Evolutionary conservation across 2,329 filamentous ascomycete species (phyloP).

Genomic region (Magnaporthiopsis rhizophila): DNA sequence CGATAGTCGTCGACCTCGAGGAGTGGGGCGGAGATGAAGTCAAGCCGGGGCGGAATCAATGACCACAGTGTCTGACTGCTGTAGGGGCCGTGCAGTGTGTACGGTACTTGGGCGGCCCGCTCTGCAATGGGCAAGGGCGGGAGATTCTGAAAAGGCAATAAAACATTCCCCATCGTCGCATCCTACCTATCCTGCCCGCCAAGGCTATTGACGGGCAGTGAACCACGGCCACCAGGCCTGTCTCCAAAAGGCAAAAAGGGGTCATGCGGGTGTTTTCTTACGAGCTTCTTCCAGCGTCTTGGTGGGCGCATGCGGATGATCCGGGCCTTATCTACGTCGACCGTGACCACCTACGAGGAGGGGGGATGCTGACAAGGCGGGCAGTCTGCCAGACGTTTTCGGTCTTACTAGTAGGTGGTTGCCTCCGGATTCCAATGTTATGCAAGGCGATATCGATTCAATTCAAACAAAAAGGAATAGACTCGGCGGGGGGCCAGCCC

Average conservation of each 20-base stretch:
- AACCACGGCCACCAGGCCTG: not conserved
- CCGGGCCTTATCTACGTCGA: not conserved
- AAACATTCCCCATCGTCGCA: not conserved
- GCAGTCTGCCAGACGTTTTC: not conserved
- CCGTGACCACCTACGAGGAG: not conserved
- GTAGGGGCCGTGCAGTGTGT: no score
- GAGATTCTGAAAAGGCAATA: not conserved
- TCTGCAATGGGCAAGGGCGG: not conserved
- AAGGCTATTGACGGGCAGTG: not conserved
- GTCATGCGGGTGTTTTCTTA: not conserved
- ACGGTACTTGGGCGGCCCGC: not conserved
- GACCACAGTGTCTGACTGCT: not conserved
- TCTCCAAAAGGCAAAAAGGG: not conserved
- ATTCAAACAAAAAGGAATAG: not conserved
- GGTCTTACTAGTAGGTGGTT: not conserved
- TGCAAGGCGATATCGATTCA: not conserved
- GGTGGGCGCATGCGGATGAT: not conserved
- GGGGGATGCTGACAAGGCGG: not conserved
- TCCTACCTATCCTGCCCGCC: not conserved
- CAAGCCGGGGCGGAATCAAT: not conserved
- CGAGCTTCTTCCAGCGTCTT: not conserved
- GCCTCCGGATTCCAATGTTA: not conserved
- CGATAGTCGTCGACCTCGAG: slow-evolving; percentile 53
- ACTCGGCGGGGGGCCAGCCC: no score
- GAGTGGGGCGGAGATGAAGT: slow-evolving; percentile 49